These are phyloP conservation scores for Verticillium klebahnii DNA, from an alignment of 2,329 filamentous ascomycete genomes.

Conservation along the genomic window DNA sequence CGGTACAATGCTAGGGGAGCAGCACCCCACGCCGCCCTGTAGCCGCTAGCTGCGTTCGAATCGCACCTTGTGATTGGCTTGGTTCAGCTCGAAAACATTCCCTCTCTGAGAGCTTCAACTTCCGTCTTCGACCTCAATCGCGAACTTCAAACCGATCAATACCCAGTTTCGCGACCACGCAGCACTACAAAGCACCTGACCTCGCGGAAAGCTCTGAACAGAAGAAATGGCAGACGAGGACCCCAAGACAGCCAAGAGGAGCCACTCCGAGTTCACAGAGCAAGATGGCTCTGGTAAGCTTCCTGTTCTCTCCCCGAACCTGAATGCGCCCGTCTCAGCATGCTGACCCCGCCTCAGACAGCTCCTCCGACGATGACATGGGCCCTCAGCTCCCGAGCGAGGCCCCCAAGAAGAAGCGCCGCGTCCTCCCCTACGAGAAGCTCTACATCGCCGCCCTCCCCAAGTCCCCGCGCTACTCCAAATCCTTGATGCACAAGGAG, in stretches of 20 bases:
- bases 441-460: conserved; percentile 90
- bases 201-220: background rate
- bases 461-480: conserved; percentile 76
- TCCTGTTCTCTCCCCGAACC: background rate
- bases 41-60: background rate
- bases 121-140: background rate
- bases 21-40: background rate
- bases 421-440: conserved; percentile 89
- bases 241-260: conserved; percentile 44
- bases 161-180: background rate
- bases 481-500: conserved; percentile 98
- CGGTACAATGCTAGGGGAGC: background rate
- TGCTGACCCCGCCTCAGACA: conserved; percentile 34
- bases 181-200: background rate
- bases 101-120: background rate
- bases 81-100: background rate
- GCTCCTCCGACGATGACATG: conserved; percentile 86
- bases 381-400: conserved; percentile 84
- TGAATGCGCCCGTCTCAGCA: background rate
- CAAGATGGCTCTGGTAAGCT: conserved; percentile 37
- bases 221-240: conserved; percentile 27
- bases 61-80: background rate
- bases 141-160: background rate
- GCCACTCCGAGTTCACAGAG: conserved; percentile 49
- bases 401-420: conserved; percentile 76